Evolutionary conservation across 169 alveolate species (phyloP).

Genomic region (Plasmodium inui): DNA sequence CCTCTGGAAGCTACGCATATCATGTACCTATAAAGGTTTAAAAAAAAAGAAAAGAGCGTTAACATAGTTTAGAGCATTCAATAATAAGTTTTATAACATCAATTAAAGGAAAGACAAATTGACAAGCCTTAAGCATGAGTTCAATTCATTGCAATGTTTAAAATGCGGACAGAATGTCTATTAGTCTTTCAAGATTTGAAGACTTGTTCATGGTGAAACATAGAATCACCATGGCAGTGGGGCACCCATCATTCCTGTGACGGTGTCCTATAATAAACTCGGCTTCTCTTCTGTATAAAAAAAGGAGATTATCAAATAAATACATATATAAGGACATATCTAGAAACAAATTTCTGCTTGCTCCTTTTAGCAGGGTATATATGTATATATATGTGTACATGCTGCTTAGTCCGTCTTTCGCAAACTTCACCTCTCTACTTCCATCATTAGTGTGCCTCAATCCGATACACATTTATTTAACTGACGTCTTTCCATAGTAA

Average conservation of each 20-base stretch:
- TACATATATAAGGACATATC: background rate
- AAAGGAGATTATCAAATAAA: background rate
- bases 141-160: background rate
- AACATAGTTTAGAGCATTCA: background rate
- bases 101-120: too few species aligned
- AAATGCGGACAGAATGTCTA: too few species aligned
- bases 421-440: background rate
- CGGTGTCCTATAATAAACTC: background rate
- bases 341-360: background rate
- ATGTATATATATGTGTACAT: background rate
- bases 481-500: background rate
- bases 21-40: background rate
- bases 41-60: too few species aligned
- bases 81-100: background rate
- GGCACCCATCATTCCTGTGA: background rate
- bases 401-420: background rate
- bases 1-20: background rate
- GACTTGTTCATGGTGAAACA: background rate
- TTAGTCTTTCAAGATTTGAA: background rate
- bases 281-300: background rate
- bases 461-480: slow-evolving; percentile 1
- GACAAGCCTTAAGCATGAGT: background rate
- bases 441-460: background rate
- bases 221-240: background rate
- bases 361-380: background rate